Conservation (phyloP, 2,329 filamentous ascomycete species). For the Pseudogymnoascus pannorum region DNA sequence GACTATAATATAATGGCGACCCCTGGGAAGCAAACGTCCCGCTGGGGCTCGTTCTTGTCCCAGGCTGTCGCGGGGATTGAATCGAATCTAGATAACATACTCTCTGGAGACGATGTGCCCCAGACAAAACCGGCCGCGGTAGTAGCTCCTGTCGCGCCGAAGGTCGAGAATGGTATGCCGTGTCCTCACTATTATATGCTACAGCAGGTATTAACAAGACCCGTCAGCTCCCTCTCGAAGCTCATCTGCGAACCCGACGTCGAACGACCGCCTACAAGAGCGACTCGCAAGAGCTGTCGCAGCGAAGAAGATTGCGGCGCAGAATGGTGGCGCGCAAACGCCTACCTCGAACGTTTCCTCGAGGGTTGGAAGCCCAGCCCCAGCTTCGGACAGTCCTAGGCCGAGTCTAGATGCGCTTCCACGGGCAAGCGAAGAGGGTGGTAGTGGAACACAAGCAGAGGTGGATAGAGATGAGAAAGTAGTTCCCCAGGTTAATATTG, state of each 20-base stretch:
- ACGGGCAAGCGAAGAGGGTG: slow-evolving; percentile 13
- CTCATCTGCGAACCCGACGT: slow-evolving; percentile 53
- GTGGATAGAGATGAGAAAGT: slow-evolving; percentile 14
- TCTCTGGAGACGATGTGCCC: slow-evolving; percentile 65
- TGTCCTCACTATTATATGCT: slow-evolving; percentile 7
- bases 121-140: slow-evolving; percentile 35
- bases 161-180: slow-evolving; percentile 30
- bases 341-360: slow-evolving; percentile 39
- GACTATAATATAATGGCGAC: slow-evolving; percentile 23
- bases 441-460: slow-evolving; percentile 12
- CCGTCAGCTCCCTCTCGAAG: slow-evolving; percentile 48
- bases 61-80: slow-evolving; percentile 92
- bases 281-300: slow-evolving; percentile 81
- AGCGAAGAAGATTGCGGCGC: slow-evolving; percentile 50
- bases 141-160: slow-evolving; percentile 27
- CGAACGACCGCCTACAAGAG: slow-evolving; percentile 81
- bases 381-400: slow-evolving; percentile 36
- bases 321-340: slow-evolving; percentile 38
- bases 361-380: slow-evolving; percentile 45
- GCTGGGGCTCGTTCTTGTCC: slow-evolving; percentile 76
- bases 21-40: slow-evolving; percentile 40
- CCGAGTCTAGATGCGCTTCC: slow-evolving; percentile 37
- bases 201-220: background rate
- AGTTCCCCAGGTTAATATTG: background rate
- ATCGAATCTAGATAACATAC: slow-evolving; percentile 82